Base-by-base conservation (phyloP, 345 rosid genomes). In the Populus pruinosa region DNA sequence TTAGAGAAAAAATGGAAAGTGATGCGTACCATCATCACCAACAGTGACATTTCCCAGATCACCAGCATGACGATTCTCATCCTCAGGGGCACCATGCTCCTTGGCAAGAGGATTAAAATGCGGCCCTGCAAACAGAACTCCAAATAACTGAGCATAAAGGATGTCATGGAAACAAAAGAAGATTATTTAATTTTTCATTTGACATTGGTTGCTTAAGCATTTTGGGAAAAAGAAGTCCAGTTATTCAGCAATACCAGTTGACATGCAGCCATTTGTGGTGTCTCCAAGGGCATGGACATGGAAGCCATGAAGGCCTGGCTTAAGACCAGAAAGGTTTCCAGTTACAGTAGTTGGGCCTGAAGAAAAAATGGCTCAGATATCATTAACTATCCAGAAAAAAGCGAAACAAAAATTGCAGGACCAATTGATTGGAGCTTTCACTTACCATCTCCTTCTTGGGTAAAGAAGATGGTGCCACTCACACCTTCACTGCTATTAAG, bases 191-290 rank as follows among this genome's bases (percentile, higher is more conserved):
- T 49, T 36, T 14, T 69, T 49, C 63, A 38, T 53, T 20, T n/a
- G 61, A n/a, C 4, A 62, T 16, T 20, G 33, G 29, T 18, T 4
- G 12, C 13, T 16, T 35, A 64, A 71, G 66, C 33, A 43, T 25
- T 13, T 18, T 12, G 31, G 44, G 44, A 17, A 49, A 12, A 23
- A 55, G 47, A 65, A 4, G 66, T 3, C 13, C 63, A 66, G 72
- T 33, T 27, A 13, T 41, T 2, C 23, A 53, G 14, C 43, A 35
- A 73, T 92, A 96, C 98, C 98, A 71, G 98, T 96, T 44, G 99
- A 96, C 97, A 96, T 91, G 93, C 98, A 96, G 71, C 99, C 99
- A 74, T 96, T 94, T 38, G 98, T 93, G 63, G 98, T 94, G 83
- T 96, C 99, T 72, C 99, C 98, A 41, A 96, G 94, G 72, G 99